Base-by-base conservation (phyloP, 768 basidiomycete species). In the Neoboletus subvelutipes region DNA sequence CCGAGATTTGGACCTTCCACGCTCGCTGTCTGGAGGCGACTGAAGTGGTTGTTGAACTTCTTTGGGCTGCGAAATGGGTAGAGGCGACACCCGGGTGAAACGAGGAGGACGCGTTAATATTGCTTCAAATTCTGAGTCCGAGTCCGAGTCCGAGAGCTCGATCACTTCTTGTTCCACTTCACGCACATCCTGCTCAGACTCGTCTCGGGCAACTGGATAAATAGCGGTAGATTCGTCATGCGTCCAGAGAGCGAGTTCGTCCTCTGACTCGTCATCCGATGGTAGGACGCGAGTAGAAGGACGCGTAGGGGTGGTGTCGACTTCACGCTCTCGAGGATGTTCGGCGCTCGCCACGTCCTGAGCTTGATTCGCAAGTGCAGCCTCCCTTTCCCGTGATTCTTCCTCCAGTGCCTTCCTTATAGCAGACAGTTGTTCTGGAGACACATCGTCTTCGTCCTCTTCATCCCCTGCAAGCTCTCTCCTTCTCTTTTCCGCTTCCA, bases 401-500 rank as follows among this genome's bases (percentile, higher is more conserved):
- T 66, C 55, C 26, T 57, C 41, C 24, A 68, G 43, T 15, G 59
- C 63, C 45, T 61, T 64, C 50, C 51, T 56, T 12, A 65, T 50
- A 33, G 52, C 61, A 1, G 50, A 45, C 29, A 61, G 54, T 37
- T 52, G 59, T 37, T 66, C 69, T 45, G 39, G 45, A 37, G 69
- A 61, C 50, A 72, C 37, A 0, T 68, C 69, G 26, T 57, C 67
- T 2, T 67, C 67, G 0, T 67, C 68, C n/a, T 62, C 64, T 31
- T 64, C 71, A 4, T 67, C 71, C 13, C 67, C 64, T 7, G 58
- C 63, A 50, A 77, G 52, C 54, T 80, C 82, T 63, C 75, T 81
- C 49, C 83, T 75, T 59, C 62, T 71, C 63, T 67, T 72, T 67
- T 91, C 90, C 1, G 83, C 85, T 55, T 85, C 82, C 65, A 90